Percentiles rank a stretch among this genome's conserved stretches.
These are phyloP conservation scores for Triglochin maritima DNA, from an alignment of 106 monocot species.

Conservation along the genomic window DNA sequence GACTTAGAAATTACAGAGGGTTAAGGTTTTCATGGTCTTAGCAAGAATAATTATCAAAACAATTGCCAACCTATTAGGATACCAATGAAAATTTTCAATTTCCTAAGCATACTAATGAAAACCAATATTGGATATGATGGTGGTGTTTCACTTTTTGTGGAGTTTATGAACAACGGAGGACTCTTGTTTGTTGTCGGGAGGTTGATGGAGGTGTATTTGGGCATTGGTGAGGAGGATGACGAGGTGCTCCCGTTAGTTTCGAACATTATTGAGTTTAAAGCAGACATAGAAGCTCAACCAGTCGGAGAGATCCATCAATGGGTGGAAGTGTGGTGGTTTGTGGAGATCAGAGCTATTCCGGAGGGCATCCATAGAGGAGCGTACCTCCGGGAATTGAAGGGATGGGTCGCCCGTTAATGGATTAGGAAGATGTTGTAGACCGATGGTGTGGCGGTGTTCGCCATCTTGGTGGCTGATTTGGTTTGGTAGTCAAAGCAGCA, in stretches of 20 bases:
- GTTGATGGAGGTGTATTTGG: slow-evolving; percentile 72
- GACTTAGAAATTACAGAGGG: no score
- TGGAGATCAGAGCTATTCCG: slow-evolving; percentile 12
- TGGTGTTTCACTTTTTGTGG: no score
- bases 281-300: slow-evolving; percentile 88
- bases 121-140: no score
- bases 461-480: no score
- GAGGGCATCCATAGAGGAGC: slow-evolving; percentile 14
- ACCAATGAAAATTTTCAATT: no score
- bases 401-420: slow-evolving; percentile 22
- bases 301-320: slow-evolving; percentile 49
- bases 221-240: slow-evolving; percentile 83
- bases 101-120: no score
- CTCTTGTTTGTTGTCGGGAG: slow-evolving; percentile 56
- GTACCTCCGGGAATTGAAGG: slow-evolving; percentile 22
- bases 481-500: no score
- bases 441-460: no score
- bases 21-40: no score
- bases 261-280: slow-evolving; percentile 77
- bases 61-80: no score
- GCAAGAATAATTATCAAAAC: no score
- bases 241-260: slow-evolving; percentile 89
- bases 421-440: slow-evolving; percentile 23
- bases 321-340: slow-evolving; percentile 8
- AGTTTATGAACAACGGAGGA: slow-evolving; percentile 36